phyloP scores from a whole-genome alignment of 352 stramenopile species.

The Phytopythium aichiense region DNA sequence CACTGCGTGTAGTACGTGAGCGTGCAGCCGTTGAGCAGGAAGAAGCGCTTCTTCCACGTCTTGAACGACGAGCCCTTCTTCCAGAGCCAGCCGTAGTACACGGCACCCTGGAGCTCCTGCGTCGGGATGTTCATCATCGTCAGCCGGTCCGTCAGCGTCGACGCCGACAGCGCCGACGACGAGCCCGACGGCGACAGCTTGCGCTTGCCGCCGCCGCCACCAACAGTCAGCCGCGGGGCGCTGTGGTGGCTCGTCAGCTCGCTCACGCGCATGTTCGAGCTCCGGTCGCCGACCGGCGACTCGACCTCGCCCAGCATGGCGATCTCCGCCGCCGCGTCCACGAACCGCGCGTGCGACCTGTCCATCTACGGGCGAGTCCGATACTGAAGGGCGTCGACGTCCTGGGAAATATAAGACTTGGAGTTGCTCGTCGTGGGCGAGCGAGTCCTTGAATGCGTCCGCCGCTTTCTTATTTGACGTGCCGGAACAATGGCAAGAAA shows the following conservation, averaged over 20 bases:
- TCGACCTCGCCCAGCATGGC: background rate
- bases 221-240: background rate
- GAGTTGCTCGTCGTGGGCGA: background rate
- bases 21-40: slow-evolving; percentile 56
- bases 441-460: background rate
- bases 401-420: background rate
- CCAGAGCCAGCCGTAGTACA: slow-evolving; percentile 77
- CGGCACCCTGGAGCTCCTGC: slow-evolving; percentile 48
- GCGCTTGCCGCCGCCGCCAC: background rate
- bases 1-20: slow-evolving; percentile 72
- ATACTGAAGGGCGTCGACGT: background rate
- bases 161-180: background rate
- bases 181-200: background rate
- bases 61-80: slow-evolving; percentile 71
- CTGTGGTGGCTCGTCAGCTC: background rate
- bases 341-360: background rate
- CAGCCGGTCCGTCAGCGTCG: slow-evolving; percentile 45
- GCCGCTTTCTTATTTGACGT: background rate
- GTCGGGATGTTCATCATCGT: slow-evolving; percentile 64
- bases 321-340: background rate
- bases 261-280: background rate
- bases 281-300: background rate
- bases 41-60: slow-evolving; percentile 82
- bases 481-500: background rate
- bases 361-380: background rate